Conservation (phyloP, 352 stramenopile genomes). For the Phytophthora syringae region DNA sequence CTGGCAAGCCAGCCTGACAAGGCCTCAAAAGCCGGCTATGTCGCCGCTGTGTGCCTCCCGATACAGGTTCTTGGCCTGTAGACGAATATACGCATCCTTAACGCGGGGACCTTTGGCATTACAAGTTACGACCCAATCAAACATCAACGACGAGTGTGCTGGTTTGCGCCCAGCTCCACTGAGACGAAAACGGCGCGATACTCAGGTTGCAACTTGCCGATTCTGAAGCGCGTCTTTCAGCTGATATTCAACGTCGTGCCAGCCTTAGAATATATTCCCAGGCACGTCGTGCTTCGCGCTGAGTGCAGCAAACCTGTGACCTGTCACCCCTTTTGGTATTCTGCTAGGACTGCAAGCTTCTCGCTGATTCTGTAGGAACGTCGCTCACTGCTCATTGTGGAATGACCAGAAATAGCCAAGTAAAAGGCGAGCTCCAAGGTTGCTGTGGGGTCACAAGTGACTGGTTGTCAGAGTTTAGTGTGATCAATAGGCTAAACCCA, state of each 20-base stretch:
- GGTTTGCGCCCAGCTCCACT: background rate
- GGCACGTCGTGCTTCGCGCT: background rate
- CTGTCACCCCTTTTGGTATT: background rate
- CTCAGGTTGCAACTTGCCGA: slow-evolving; percentile 6
- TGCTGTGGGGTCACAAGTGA: no score
- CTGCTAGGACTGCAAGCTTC: slow-evolving; percentile 2
- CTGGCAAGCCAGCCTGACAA: background rate
- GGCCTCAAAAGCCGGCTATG: background rate
- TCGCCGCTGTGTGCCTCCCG: background rate
- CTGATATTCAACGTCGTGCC: background rate
- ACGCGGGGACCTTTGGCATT: slow-evolving; percentile 12
- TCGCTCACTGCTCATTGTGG: slow-evolving; percentile 6
- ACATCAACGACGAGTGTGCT: background rate
- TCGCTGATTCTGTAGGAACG: slow-evolving; percentile 12
- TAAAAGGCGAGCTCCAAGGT: no score
- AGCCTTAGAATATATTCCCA: background rate
- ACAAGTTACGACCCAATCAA: background rate
- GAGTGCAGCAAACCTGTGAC: slow-evolving; percentile 1
- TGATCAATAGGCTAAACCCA: no score
- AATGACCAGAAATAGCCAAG: no score
- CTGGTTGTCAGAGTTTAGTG: no score
- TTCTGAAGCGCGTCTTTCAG: background rate
- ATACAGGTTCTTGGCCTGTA: slow-evolving; percentile 5
- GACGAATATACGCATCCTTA: slow-evolving; percentile 14
- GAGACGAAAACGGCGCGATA: background rate